These are phyloP conservation scores for Neonectria magnoliae DNA, from an alignment of 2,329 filamentous ascomycete species.

Conservation along the genomic window DNA sequence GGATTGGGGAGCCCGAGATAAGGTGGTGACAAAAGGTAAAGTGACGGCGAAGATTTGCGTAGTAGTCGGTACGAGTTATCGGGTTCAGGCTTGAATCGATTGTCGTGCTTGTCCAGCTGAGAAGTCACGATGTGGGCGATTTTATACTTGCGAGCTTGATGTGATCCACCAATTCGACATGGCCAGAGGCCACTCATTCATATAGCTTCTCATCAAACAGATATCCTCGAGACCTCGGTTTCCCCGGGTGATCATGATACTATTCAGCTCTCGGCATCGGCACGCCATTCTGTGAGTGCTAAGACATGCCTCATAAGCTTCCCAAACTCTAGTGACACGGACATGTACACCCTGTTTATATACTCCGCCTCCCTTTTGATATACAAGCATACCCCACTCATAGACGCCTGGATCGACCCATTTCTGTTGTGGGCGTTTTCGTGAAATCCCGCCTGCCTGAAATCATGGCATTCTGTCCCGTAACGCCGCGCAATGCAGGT, in stretches of 20 bases:
- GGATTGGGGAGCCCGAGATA: background rate
- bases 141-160: background rate
- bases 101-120: background rate
- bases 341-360: background rate
- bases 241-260: background rate
- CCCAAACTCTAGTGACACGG: too few relatives aligned
- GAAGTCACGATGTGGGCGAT: background rate
- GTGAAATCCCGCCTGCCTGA: constrained; percentile 2
- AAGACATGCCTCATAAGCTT: background rate
- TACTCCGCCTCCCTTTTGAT: background rate
- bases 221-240: background rate
- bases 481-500: constrained; percentile 32
- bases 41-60: too few relatives aligned
- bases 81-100: background rate
- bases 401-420: constrained; percentile 32
- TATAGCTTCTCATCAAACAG: background rate
- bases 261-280: background rate
- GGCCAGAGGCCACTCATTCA: background rate
- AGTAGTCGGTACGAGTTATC: too few relatives aligned
- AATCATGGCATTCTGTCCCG: constrained; percentile 10
- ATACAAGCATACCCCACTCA: background rate
- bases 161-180: background rate
- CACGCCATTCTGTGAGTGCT: background rate
- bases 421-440: background rate
- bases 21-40: too few relatives aligned